phyloP scores from a whole-genome alignment of 441 rosid genomes.

The Euphorbia schlechtendalii region DNA sequence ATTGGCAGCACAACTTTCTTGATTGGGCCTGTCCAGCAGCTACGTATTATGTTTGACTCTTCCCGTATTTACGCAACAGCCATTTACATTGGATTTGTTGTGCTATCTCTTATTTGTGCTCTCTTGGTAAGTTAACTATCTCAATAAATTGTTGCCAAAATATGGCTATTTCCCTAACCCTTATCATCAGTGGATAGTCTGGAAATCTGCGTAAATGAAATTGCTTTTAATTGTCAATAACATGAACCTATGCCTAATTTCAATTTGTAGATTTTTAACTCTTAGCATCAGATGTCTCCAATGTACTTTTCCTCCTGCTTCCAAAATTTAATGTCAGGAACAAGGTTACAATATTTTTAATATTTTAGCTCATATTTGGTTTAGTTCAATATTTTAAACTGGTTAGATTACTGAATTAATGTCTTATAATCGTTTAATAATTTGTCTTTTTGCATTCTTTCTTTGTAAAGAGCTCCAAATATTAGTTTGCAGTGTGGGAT shows the following conservation, averaged over 20 bases:
- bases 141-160: background rate
- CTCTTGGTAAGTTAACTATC: conserved; percentile 54
- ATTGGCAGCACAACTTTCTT: conserved; percentile 95
- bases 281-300: background rate
- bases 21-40: conserved; percentile 63
- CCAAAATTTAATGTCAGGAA: background rate
- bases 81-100: conserved; percentile 63
- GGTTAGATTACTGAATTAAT: background rate
- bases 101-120: conserved; percentile 72
- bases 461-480: background rate
- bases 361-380: background rate
- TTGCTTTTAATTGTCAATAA: background rate
- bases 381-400: background rate
- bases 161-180: background rate
- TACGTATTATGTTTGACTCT: conserved; percentile 83
- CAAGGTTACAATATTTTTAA: background rate
- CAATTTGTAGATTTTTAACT: background rate
- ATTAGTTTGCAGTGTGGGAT: background rate
- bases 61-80: conserved; percentile 69
- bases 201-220: background rate
- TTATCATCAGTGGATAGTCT: background rate
- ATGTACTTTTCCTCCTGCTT: background rate
- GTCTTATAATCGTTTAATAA: conserved; percentile 1
- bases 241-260: background rate
- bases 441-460: background rate